These are phyloP conservation scores for Linum trigynum DNA, from an alignment of 345 rosid species.

Conservation along the genomic window DNA sequence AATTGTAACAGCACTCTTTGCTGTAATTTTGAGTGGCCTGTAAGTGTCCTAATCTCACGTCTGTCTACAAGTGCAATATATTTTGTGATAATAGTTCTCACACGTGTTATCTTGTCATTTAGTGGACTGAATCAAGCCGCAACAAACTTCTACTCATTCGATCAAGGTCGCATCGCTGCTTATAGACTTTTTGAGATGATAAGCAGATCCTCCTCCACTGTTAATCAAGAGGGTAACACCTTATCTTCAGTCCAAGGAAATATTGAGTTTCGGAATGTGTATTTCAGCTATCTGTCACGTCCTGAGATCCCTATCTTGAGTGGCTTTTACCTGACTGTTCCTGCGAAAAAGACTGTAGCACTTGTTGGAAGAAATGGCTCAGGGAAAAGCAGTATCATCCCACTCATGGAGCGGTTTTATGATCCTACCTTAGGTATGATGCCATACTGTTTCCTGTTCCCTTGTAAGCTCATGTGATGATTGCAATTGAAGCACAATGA, in stretches of 20 bases:
- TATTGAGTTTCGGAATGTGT: slow-evolving; percentile 94
- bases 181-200: slow-evolving; percentile 98
- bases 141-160: slow-evolving; percentile 96
- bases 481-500: slow-evolving; percentile 4
- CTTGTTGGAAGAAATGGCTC: slow-evolving; percentile 99
- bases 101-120: slow-evolving; percentile 1
- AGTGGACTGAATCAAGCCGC: slow-evolving; percentile 99
- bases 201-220: slow-evolving; percentile 71
- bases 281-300: slow-evolving; percentile 96
- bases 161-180: slow-evolving; percentile 98
- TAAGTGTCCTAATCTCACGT: slow-evolving; percentile 39
- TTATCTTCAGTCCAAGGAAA: slow-evolving; percentile 66
- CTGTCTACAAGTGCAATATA: slow-evolving; percentile 4
- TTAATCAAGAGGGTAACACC: slow-evolving; percentile 63
- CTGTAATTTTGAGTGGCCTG: slow-evolving; percentile 97
- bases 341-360: slow-evolving; percentile 91
- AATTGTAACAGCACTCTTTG: slow-evolving; percentile 80
- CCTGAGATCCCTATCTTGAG: slow-evolving; percentile 98
- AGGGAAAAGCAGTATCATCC: slow-evolving; percentile 97
- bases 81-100: slow-evolving; percentile 3
- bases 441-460: slow-evolving; percentile 8
- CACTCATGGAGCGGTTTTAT: slow-evolving; percentile 99
- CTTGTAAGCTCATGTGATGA: neutral
- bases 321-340: slow-evolving; percentile 96
- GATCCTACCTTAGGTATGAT: slow-evolving; percentile 93